These are phyloP conservation scores for Sarocladium strictum DNA, from an alignment of 2,329 filamentous ascomycete species.

Conservation along the genomic window DNA sequence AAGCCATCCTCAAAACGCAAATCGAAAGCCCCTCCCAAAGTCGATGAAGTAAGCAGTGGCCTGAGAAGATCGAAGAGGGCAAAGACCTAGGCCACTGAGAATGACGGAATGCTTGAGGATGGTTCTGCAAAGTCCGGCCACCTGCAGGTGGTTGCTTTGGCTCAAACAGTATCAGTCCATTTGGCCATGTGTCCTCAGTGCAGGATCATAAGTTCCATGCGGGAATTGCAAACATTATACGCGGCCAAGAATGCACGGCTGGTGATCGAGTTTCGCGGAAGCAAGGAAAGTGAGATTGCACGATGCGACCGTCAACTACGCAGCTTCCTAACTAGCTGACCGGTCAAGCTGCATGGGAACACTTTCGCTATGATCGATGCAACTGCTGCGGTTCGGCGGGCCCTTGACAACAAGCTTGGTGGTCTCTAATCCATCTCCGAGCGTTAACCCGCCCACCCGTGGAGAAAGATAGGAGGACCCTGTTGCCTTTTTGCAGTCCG, in stretches of 20 bases:
- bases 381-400: neutral
- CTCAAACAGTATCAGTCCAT: neutral
- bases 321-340: conserved; percentile 5
- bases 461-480: neutral
- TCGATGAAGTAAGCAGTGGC: neutral
- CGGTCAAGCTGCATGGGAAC: conserved; percentile 2
- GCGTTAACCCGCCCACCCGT: neutral
- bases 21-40: neutral
- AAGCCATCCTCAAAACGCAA: neutral
- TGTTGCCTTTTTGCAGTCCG: neutral
- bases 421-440: neutral
- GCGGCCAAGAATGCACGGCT: neutral
- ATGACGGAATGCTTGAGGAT: neutral
- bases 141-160: neutral
- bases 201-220: neutral
- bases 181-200: neutral
- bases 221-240: neutral
- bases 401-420: neutral
- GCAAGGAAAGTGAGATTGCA: neutral
- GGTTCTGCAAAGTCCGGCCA: neutral
- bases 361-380: neutral
- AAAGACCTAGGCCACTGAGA: conserved; percentile 4
- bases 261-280: neutral
- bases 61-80: conserved; percentile 12
- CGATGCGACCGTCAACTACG: conserved; percentile 2